phyloP scores from a whole-genome alignment of 2,329 filamentous ascomycete genomes.

The Escovopsis sp. region DNA sequence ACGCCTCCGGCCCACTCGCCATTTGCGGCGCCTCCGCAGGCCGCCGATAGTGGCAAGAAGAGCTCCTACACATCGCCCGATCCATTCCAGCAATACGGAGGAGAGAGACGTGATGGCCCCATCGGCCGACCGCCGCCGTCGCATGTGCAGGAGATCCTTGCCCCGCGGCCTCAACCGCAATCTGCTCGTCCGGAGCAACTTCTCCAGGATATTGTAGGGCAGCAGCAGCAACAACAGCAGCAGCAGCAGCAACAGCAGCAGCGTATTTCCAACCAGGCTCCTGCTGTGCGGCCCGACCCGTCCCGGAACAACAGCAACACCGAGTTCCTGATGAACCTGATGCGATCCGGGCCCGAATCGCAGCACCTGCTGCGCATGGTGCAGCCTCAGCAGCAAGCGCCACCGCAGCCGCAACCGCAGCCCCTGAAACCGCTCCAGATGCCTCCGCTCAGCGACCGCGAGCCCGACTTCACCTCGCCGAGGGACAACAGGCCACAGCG shows the following conservation, averaged over 20 bases:
- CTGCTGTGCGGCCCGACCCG: constrained; percentile 30
- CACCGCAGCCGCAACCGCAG: neutral
- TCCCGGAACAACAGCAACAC: constrained; percentile 48
- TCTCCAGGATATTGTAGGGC: constrained; percentile 44
- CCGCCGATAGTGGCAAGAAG: constrained; percentile 17
- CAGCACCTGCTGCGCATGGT: constrained; percentile 33
- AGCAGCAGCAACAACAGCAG: constrained; percentile 17
- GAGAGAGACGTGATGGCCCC: constrained; percentile 30
- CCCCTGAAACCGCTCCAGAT: constrained; percentile 8
- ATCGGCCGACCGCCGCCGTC: constrained; percentile 25
- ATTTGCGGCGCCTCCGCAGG: constrained; percentile 27
- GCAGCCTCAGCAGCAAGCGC: constrained; percentile 24
- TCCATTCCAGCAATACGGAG: constrained; percentile 31
- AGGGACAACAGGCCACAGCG: constrained; percentile 22
- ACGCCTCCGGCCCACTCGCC: constrained; percentile 30
- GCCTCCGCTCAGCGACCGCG: constrained; percentile 26
- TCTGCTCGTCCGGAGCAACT: constrained; percentile 43
- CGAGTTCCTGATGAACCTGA: constrained; percentile 76
- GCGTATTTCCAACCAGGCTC: constrained; percentile 36
- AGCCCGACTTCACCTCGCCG: constrained; percentile 27
- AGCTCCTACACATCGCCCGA: constrained; percentile 31
- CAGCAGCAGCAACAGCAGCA: constrained; percentile 21
- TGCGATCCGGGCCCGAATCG: constrained; percentile 37
- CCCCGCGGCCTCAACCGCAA: constrained; percentile 35
- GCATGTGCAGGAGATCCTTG: constrained; percentile 36